These are phyloP conservation scores for Phytophthora kernoviae DNA, from an alignment of 352 stramenopile species.

Conservation along the genomic window DNA sequence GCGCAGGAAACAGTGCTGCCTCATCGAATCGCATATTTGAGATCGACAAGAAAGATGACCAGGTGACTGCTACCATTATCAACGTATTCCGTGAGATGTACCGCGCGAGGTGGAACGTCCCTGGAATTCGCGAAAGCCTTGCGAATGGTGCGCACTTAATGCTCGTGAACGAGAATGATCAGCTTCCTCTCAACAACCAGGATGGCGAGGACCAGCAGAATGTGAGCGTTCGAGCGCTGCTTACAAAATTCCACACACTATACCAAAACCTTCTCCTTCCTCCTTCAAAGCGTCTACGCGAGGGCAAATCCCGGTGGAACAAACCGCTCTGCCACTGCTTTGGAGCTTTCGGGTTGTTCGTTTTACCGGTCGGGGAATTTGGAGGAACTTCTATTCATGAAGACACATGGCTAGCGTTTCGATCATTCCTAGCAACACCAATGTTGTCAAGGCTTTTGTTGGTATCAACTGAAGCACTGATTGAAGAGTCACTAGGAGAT, in stretches of 20 bases:
- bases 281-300: conserved; percentile 41
- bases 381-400: conserved; percentile 20
- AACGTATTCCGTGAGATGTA: conserved; percentile 56
- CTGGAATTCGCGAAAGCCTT: conserved; percentile 51
- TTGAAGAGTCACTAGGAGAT: conserved; percentile 60
- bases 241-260: conserved; percentile 40
- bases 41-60: background rate
- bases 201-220: conserved; percentile 25
- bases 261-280: conserved; percentile 62
- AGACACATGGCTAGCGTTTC: conserved; percentile 36
- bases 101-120: conserved; percentile 59
- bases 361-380: conserved; percentile 35
- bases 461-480: conserved; percentile 34
- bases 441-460: conserved; percentile 40
- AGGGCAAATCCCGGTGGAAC: conserved; percentile 8
- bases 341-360: conserved; percentile 55
- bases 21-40: background rate
- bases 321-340: conserved; percentile 44
- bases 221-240: conserved; percentile 20
- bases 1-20: conserved; percentile 19
- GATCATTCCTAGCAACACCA: conserved; percentile 42
- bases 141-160: conserved; percentile 54
- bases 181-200: conserved; percentile 15
- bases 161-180: conserved; percentile 41
- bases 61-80: conserved; percentile 12